Evolutionary conservation across 495 filamentous ascomycete species (phyloP), one percentile per base, ranked within the genome.

Genomic region (Cudoniella acicularis): DNA sequence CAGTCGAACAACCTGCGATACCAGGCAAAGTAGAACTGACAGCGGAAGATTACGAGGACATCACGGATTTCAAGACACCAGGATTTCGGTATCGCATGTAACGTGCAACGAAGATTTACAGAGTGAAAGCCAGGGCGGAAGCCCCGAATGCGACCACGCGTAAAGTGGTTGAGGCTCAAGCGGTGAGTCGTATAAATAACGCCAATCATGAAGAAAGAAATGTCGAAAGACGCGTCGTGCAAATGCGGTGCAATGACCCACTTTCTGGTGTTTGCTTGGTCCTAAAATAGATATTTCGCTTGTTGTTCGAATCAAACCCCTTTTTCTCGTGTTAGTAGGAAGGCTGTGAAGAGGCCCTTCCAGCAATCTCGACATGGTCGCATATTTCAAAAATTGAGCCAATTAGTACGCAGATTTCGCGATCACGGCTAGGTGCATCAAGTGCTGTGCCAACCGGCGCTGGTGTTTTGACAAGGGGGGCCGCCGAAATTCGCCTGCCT

Each of bases 61-160:
- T 74, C 60, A 56, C 80, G 67, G 57, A 83, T 76, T 72, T 77
- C 77, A 77, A 81, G 30, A 82, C 73, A 1, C 64, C 72, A 1
- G 79, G 78, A 1, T 83, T 83, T 56, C 70, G 79, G 49, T 82
- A 83, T 64, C 72, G 78, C 41, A 24, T 51, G 11, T 8, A 1
- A 4, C 9, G 30, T 4, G 13, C 6, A 36, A 36, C 13, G 30
- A 36, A 4, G 30, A 36, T 6, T 36, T n/a, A n/a, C n/a, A n/a
- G n/a, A n/a, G n/a, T n/a, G n/a, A n/a, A n/a, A n/a, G n/a, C n/a
- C n/a, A n/a, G n/a, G n/a, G n/a, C n/a, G n/a, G n/a, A n/a, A n/a
- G n/a, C n/a, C n/a, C n/a, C n/a, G n/a, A n/a, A n/a, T n/a, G n/a
- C n/a, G n/a, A n/a, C n/a, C n/a, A n/a, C n/a, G n/a, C n/a, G n/a